phyloP scores from a whole-genome alignment of 1,284 basidiomycete genomes.

The Phlebopus sp. region DNA sequence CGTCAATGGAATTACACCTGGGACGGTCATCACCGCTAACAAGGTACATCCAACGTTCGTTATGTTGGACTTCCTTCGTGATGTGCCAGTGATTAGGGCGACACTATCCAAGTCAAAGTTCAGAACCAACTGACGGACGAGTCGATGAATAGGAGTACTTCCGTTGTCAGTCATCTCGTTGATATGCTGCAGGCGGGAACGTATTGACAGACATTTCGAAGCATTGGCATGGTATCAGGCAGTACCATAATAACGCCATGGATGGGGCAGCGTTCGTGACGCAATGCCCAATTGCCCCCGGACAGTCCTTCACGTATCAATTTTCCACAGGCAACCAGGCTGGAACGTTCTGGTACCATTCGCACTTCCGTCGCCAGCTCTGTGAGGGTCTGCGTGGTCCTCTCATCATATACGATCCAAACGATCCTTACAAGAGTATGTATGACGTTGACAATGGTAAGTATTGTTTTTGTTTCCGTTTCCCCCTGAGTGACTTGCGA shows the following conservation, averaged over 20 bases:
- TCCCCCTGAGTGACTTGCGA: neutral
- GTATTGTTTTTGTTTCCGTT: neutral
- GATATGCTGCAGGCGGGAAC: slow-evolving; percentile 30
- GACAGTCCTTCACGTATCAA: slow-evolving; percentile 34
- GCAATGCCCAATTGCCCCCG: slow-evolving; percentile 40
- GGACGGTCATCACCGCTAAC: slow-evolving; percentile 3
- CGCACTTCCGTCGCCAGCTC: slow-evolving; percentile 32
- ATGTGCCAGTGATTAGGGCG: too few relatives aligned
- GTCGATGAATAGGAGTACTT: slow-evolving; percentile 23
- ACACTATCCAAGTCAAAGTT: too few relatives aligned
- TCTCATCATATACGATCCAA: slow-evolving; percentile 40
- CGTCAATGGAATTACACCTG: slow-evolving; percentile 2
- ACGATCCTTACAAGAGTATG: slow-evolving; percentile 35
- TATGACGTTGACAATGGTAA: slow-evolving; percentile 43
- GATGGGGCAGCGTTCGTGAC: slow-evolving; percentile 26
- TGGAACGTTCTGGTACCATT: slow-evolving; percentile 38
- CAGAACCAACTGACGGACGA: slow-evolving; percentile 5
- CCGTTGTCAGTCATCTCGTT: slow-evolving; percentile 14
- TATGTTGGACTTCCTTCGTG: too few relatives aligned
- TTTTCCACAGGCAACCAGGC: slow-evolving; percentile 27
- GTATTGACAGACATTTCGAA: slow-evolving; percentile 4
- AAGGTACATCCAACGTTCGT: neutral
- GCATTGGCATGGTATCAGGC: slow-evolving; percentile 32
- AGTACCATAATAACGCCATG: slow-evolving; percentile 12
- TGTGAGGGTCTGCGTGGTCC: slow-evolving; percentile 41